phyloP scores from a whole-genome alignment of 768 basidiomycete species.

The Russula foetens region DNA sequence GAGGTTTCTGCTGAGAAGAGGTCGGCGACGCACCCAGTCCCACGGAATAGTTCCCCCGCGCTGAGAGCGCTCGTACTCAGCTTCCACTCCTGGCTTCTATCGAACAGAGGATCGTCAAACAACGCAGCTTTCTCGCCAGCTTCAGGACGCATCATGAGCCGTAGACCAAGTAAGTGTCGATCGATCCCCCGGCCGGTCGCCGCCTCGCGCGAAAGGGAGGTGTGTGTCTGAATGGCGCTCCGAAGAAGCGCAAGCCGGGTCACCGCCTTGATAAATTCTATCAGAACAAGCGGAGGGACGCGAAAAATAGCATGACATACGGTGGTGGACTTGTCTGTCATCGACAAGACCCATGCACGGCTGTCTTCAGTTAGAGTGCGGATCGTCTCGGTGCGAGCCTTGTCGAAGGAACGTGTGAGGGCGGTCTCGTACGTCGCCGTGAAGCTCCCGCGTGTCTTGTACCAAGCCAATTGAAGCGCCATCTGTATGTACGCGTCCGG shows the following conservation, averaged over 20 bases:
- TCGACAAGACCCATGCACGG: conserved; percentile 66
- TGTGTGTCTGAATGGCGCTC: conserved; percentile 64
- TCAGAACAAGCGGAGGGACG: background rate
- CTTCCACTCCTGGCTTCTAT: conserved; percentile 73
- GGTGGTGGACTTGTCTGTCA: conserved; percentile 47
- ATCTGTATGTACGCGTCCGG: conserved; percentile 90
- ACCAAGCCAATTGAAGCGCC: conserved; percentile 88
- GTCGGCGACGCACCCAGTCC: conserved; percentile 59
- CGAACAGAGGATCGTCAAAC: conserved; percentile 74
- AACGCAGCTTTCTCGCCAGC: conserved; percentile 51
- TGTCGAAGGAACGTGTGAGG: conserved; percentile 76
- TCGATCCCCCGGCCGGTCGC: conserved; percentile 82
- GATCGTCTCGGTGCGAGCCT: conserved; percentile 87
- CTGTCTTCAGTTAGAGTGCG: conserved; percentile 67
- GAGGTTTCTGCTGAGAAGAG: background rate
- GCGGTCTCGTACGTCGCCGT: conserved; percentile 93
- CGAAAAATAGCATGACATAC: conserved; percentile 29
- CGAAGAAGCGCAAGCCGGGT: conserved; percentile 46
- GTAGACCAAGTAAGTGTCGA: conserved; percentile 83
- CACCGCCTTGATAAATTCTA: background rate
- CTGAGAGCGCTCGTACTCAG: conserved; percentile 86
- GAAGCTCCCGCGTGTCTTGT: conserved; percentile 62
- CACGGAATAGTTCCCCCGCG: conserved; percentile 77
- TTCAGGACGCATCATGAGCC: conserved; percentile 47
- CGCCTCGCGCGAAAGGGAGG: conserved; percentile 63